phyloP scores from a whole-genome alignment of 2,329 filamentous ascomycete genomes.

The Nothopassalora personata region DNA sequence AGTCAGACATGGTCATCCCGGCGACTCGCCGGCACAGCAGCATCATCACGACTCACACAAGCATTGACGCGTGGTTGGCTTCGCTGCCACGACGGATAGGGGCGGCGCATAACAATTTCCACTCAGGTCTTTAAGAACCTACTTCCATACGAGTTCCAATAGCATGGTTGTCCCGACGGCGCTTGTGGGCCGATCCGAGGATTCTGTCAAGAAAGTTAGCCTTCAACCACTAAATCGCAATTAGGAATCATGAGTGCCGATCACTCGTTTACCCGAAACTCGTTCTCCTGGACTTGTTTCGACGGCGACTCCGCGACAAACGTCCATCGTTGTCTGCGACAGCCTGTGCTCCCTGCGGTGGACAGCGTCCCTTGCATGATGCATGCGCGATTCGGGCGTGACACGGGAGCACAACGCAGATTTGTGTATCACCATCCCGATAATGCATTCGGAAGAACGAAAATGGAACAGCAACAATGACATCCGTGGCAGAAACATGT shows the following conservation, averaged over 20 bases:
- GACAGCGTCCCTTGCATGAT: background rate
- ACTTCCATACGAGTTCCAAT: background rate
- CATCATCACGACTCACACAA: background rate
- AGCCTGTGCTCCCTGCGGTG: background rate
- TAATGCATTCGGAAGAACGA: background rate
- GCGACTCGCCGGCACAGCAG: slow-evolving; percentile 1
- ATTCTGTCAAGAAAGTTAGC: background rate
- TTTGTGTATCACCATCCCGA: background rate
- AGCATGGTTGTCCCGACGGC: background rate
- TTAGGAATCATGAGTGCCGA: background rate
- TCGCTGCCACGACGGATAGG: background rate
- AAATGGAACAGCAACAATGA: background rate
- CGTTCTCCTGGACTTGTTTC: background rate
- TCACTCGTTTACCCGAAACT: background rate
- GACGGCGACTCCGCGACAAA: background rate
- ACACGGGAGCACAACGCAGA: background rate
- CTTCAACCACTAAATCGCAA: no score
- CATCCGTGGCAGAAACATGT: slow-evolving; percentile 9
- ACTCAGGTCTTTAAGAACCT: background rate
- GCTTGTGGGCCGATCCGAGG: background rate
- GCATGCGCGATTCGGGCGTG: background rate
- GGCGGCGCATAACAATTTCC: background rate
- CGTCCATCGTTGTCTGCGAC: no score
- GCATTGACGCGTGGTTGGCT: background rate
- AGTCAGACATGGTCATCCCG: background rate